A percentile compares a stretch with the other conserved stretches of the same genome.
phyloP scores from a whole-genome alignment of 1,284 basidiomycete genomes.

The Exsudoporus floridanus region DNA sequence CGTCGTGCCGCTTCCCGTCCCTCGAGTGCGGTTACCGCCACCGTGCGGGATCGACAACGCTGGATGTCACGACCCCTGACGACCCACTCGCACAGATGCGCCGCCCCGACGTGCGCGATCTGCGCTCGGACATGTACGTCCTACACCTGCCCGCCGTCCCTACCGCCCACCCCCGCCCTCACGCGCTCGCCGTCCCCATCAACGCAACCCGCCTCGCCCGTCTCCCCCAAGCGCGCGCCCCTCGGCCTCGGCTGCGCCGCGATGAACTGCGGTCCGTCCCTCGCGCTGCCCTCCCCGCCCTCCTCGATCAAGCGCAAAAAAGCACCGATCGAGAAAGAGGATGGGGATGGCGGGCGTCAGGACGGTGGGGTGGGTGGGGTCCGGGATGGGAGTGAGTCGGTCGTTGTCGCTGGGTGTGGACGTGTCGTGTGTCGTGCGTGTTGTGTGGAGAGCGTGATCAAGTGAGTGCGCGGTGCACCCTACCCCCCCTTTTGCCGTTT shows the following conservation, averaged over 20 bases:
- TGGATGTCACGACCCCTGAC: no score
- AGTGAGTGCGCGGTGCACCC: slow-evolving; percentile 21
- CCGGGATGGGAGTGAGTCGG: slow-evolving; percentile 6
- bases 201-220: background rate
- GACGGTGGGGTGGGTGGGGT: background rate
- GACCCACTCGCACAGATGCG: slow-evolving; percentile 16
- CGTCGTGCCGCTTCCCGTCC: background rate
- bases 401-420: slow-evolving; percentile 29
- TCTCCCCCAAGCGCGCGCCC: slow-evolving; percentile 28
- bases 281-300: background rate
- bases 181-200: slow-evolving; percentile 35
- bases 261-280: slow-evolving; percentile 23
- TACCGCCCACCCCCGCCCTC: slow-evolving; percentile 34
- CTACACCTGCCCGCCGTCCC: slow-evolving; percentile 28
- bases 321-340: slow-evolving; percentile 24
- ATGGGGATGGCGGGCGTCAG: slow-evolving; percentile 15
- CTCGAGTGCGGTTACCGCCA: background rate
- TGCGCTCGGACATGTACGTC: slow-evolving; percentile 34
- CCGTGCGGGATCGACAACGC: no score
- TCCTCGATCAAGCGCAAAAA: slow-evolving; percentile 30
- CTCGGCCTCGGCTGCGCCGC: slow-evolving; percentile 24
- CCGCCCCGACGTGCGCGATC: slow-evolving; percentile 29
- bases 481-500: no score
- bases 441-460: slow-evolving; percentile 30
- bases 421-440: slow-evolving; percentile 30